phyloP scores from a whole-genome alignment of 2,329 filamentous ascomycete species.

The Lachnellula subtilissima region DNA sequence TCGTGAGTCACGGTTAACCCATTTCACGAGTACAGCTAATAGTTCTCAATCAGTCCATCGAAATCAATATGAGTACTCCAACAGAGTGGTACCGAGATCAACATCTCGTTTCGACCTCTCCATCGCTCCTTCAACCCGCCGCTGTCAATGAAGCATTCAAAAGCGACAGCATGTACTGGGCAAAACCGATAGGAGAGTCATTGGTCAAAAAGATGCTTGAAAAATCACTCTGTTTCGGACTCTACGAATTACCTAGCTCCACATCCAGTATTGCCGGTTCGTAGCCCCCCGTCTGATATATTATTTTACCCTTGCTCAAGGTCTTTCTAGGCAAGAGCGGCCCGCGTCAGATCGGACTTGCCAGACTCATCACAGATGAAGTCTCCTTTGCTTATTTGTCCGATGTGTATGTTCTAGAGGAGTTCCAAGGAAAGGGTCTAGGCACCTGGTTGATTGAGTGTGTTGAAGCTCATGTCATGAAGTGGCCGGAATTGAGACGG shows the following conservation, averaged over 20 bases:
- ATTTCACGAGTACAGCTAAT: not conserved
- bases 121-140: constrained; percentile 47
- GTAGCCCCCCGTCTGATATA: not conserved
- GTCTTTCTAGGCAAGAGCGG: constrained; percentile 14
- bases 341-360: constrained; percentile 49
- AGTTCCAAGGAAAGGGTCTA: constrained; percentile 57
- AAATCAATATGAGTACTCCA: constrained; percentile 15
- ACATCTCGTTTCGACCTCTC: constrained; percentile 59
- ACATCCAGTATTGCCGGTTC: constrained; percentile 33
- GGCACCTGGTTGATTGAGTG: constrained; percentile 61
- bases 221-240: constrained; percentile 55
- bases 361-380: constrained; percentile 64
- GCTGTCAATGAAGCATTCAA: constrained; percentile 52
- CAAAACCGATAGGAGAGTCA: constrained; percentile 44
- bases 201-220: constrained; percentile 48
- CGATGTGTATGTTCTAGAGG: constrained; percentile 60
- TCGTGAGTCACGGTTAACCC: not conserved
- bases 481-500: not conserved
- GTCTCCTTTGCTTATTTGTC: constrained; percentile 65
- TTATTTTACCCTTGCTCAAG: not conserved
- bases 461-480: constrained; percentile 30
- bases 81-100: constrained; percentile 45
- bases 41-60: not conserved
- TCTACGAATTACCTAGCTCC: constrained; percentile 43
- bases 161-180: constrained; percentile 58